Conservation (phyloP, 805 yeast genomes). For the Soucietia sequanensis region DNA sequence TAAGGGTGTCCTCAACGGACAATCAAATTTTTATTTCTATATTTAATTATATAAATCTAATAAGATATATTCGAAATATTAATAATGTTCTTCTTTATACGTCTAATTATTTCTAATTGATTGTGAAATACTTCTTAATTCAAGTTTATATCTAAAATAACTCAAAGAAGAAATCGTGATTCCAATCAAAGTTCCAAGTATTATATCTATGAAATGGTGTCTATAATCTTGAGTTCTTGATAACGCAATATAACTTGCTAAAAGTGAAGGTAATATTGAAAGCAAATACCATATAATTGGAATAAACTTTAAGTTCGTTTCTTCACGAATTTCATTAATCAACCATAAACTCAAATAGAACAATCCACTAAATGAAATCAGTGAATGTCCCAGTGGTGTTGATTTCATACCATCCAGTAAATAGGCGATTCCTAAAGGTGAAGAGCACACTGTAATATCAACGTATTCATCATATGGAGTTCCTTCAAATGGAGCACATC, state of each 20-base stretch:
- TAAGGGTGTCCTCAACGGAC: slow-evolving; percentile 54
- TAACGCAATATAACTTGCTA: slow-evolving; percentile 31
- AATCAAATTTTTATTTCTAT: too few relatives aligned
- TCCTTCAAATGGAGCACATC: slow-evolving; percentile 29
- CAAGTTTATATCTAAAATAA: too few relatives aligned
- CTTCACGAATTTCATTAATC: slow-evolving; percentile 21
- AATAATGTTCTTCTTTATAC: too few relatives aligned
- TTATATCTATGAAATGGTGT: slow-evolving; percentile 33
- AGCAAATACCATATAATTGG: background rate
- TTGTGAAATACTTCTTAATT: too few relatives aligned
- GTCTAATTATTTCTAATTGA: too few relatives aligned
- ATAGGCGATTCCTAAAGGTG: slow-evolving; percentile 26
- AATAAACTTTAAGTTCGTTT: background rate
- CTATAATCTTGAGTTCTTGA: slow-evolving; percentile 35
- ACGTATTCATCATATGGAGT: slow-evolving; percentile 26
- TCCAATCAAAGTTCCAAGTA: slow-evolving; percentile 29
- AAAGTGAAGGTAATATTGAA: slow-evolving; percentile 16
- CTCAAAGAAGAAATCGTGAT: slow-evolving; percentile 13
- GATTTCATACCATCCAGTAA: slow-evolving; percentile 39
- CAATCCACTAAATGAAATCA: slow-evolving; percentile 33
- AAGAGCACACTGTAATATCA: slow-evolving; percentile 30
- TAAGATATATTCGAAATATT: too few relatives aligned
- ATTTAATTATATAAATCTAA: too few relatives aligned
- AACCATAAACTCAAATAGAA: slow-evolving; percentile 33
- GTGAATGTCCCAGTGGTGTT: slow-evolving; percentile 42